A percentile compares a stretch with the other conserved stretches of the same genome.
phyloP scores from a whole-genome alignment of 2,329 filamentous ascomycete genomes.

The Alternaria postmessia region DNA sequence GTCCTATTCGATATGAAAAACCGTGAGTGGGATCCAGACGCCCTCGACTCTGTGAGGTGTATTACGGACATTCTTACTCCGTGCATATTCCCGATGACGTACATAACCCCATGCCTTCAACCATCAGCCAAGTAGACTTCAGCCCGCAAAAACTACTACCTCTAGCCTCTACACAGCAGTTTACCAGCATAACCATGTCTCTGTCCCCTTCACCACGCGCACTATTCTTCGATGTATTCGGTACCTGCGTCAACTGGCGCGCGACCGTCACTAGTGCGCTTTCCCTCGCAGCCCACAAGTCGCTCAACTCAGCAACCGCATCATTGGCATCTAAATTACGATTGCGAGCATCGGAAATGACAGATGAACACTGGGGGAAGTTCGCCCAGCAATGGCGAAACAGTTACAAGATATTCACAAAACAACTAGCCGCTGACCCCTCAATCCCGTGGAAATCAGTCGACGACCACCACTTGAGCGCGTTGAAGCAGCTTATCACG shows the following conservation, averaged over 20 bases:
- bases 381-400: conserved; percentile 77
- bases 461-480: conserved; percentile 74
- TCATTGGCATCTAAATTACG: conserved; percentile 59
- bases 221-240: conserved; percentile 79
- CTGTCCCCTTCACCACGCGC: conserved; percentile 57
- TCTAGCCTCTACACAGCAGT: conserved; percentile 7
- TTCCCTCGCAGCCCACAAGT: conserved; percentile 56
- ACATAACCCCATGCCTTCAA: no score
- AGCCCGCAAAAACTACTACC: background rate
- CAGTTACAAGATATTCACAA: conserved; percentile 70
- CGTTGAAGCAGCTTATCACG: conserved; percentile 66
- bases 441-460: conserved; percentile 69
- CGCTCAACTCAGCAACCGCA: conserved; percentile 57
- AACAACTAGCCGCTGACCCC: conserved; percentile 57
- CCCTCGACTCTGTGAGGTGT: no score
- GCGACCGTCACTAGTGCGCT: conserved; percentile 70
- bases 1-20: no score
- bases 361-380: conserved; percentile 65
- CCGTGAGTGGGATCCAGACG: no score
- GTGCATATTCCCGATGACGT: no score
- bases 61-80: no score
- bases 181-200: conserved; percentile 29
- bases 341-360: conserved; percentile 60
- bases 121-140: background rate
- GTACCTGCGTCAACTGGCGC: conserved; percentile 83